Evolutionary conservation across 2,329 filamentous ascomycete genomes (phyloP), one percentile per base, ranked within the genome.

Genomic region (Verticillium klebahnii): DNA sequence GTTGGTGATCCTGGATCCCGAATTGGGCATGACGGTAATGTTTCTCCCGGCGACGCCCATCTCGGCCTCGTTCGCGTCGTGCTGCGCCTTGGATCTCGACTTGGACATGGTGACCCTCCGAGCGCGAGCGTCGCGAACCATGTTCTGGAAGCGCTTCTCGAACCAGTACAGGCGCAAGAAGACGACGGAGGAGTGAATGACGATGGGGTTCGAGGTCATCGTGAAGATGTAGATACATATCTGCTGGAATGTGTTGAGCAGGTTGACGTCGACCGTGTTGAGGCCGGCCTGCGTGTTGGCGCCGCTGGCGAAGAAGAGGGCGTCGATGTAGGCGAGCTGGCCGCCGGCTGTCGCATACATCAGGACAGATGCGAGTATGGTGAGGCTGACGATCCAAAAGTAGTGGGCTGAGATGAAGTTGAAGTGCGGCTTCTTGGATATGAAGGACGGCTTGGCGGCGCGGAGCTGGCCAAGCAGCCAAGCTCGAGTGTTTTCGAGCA

Each of bases 111-210:
- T 89, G 60, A 83, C 82, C 60, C 93, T 86, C 60, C 88, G 80
- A 54, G 78, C 81, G 60, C 87, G 85, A 1, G 91, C 88, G 68
- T 96, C 91, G 37, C 82, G 83, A 15, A 90, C 93, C 66, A 97
- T 85, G 69, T 91, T 84, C 72, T 96, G 90, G 72, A 99, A 98
- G 8, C 93, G 87, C 75, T 96, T 97, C 76, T 99, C 93, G 72
- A 99, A 99, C 94, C 94, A 99, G 76, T 97, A 97, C 1, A 99
- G 81, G 31, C 95, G 90, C 15, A 98, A 83, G 68, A 97, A 94
- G 8, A 99, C 95, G 55, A 99, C 92, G 55, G 86, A 90, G 2
- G 90, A 86, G 71, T 96, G 88, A 69, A 97, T 89, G 56, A 90
- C 88, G 64, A 97, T 95, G 0, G 93, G 93, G 58, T 92, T 96